A percentile compares a stretch with the other conserved stretches of the same genome.
These are phyloP conservation scores for Lepiota venenata DNA, from an alignment of 768 basidiomycete genomes.

Conservation along the genomic window DNA sequence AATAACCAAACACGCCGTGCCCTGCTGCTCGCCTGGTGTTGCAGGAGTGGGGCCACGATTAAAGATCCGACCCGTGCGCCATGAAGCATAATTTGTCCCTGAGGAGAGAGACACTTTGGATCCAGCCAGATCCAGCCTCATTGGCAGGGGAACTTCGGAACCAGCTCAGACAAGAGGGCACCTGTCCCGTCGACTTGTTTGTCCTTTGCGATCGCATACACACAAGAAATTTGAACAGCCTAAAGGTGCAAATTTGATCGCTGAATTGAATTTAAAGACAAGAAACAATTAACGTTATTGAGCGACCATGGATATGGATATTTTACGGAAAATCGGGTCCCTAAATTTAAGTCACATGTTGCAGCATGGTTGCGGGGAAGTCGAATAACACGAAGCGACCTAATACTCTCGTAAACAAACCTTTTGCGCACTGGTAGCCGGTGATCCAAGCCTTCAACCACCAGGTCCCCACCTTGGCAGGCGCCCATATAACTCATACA, in stretches of 20 bases:
- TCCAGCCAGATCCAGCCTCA: too few relatives aligned
- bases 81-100: too few relatives aligned
- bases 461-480: too few relatives aligned
- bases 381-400: neutral
- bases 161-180: neutral
- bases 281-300: too few relatives aligned
- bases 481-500: neutral
- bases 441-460: too few relatives aligned
- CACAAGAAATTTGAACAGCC: neutral
- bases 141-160: neutral
- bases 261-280: too few relatives aligned
- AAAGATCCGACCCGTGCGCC: slow-evolving; percentile 6
- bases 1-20: slow-evolving; percentile 1
- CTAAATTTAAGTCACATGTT: neutral
- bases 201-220: neutral
- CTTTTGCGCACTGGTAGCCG: neutral
- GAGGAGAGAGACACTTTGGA: too few relatives aligned
- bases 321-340: neutral
- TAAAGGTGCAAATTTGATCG: too few relatives aligned
- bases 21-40: neutral
- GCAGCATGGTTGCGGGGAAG: neutral
- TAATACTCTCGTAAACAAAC: slow-evolving; percentile 5
- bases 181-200: neutral
- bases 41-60: neutral
- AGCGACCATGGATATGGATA: too few relatives aligned